Percentiles rank a stretch among this genome's conserved stretches.
Evolutionary conservation across 768 basidiomycete species (phyloP).

Genomic region (Boletus barrowsii): DNA sequence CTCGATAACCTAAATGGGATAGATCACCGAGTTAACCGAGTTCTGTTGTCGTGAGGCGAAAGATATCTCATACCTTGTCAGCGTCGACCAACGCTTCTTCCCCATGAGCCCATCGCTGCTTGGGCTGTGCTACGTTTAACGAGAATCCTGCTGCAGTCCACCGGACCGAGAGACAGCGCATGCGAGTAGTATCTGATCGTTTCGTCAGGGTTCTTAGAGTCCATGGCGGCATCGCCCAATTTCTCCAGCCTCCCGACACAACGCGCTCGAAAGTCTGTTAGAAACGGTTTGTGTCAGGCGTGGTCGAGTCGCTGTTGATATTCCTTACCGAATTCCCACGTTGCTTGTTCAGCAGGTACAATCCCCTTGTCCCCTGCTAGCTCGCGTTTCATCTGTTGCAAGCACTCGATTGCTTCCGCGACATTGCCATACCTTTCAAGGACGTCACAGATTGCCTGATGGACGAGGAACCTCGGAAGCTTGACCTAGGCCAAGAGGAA

Average conservation of each 20-base stretch:
- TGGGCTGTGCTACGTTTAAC: conserved; percentile 5
- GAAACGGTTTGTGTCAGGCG: neutral
- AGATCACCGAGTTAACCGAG: neutral
- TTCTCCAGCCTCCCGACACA: neutral
- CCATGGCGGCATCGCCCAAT: neutral
- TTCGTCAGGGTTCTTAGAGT: neutral
- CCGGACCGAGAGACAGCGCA: neutral
- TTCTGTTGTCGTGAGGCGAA: too few species aligned
- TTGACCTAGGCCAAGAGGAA: neutral
- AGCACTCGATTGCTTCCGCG: neutral
- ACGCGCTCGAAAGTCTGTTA: neutral
- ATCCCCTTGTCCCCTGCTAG: neutral
- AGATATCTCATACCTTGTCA: neutral
- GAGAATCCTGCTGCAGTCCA: neutral
- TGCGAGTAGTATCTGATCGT: neutral
- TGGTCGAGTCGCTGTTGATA: too few species aligned
- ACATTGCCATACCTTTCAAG: neutral
- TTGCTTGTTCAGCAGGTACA: neutral
- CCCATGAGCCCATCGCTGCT: neutral
- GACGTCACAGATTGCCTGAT: conserved; percentile 1
- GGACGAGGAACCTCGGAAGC: neutral
- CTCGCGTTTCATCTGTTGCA: neutral
- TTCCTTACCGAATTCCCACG: neutral
- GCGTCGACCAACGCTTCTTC: conserved; percentile 1
- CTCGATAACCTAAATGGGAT: conserved; percentile 1